A percentile compares a stretch with the other conserved stretches of the same genome.
Evolutionary conservation across 768 basidiomycete species (phyloP).

Genomic region (Serendipita sp.): DNA sequence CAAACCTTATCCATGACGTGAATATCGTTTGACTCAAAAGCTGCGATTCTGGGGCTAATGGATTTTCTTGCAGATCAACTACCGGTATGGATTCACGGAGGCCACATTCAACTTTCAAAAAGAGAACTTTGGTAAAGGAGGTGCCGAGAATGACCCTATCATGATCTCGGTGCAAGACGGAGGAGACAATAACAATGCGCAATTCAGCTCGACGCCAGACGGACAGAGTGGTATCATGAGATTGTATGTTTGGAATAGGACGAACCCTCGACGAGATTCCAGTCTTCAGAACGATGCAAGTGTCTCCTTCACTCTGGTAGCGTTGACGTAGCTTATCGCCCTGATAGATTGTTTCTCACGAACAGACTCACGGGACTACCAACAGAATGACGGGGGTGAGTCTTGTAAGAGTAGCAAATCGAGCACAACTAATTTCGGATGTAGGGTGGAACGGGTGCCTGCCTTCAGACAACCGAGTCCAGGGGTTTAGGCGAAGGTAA

Average conservation of each 20-base stretch:
- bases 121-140: conserved; percentile 24
- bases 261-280: conserved; percentile 24
- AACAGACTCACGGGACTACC: conserved; percentile 25
- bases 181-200: conserved; percentile 11
- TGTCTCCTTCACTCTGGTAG: conserved; percentile 22
- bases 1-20: conserved; percentile 8
- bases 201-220: conserved; percentile 18
- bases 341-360: conserved; percentile 22
- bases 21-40: background rate
- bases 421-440: conserved; percentile 19
- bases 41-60: background rate
- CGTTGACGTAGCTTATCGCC: conserved; percentile 24
- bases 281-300: conserved; percentile 21
- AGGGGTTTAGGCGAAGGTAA: conserved; percentile 23
- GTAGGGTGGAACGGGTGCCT: background rate
- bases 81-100: conserved; percentile 11
- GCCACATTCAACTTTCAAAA: conserved; percentile 22
- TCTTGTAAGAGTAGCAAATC: background rate
- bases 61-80: background rate
- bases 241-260: conserved; percentile 21
- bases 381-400: conserved; percentile 26
- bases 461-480: conserved; percentile 17
- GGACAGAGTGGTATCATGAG: conserved; percentile 15
- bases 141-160: conserved; percentile 23
- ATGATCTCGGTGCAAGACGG: conserved; percentile 23